Percentiles rank a stretch among this genome's conserved stretches.
Evolutionary conservation across 331 rosid species (phyloP).

Genomic region (Spiraea crenata): DNA sequence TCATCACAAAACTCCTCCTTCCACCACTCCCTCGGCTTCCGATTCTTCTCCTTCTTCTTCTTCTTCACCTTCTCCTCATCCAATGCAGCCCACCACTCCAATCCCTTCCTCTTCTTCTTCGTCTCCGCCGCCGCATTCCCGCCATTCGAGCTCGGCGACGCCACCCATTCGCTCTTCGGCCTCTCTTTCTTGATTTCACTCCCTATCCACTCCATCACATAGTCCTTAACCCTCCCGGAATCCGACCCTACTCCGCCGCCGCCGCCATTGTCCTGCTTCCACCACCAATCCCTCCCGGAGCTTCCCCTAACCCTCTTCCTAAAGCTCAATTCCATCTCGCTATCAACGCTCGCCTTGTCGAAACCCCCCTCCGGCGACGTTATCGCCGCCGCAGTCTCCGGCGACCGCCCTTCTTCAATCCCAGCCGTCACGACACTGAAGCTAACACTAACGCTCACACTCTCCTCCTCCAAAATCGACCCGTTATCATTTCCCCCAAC

Average conservation of each 20-base stretch:
- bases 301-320: constrained; percentile 60
- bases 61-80: constrained; percentile 56
- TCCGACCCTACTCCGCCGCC: constrained; percentile 46
- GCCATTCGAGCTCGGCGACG: constrained; percentile 44
- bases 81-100: constrained; percentile 93
- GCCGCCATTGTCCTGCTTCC: constrained; percentile 81
- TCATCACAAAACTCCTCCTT: constrained; percentile 98
- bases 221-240: constrained; percentile 89
- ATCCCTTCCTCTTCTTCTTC: constrained; percentile 64
- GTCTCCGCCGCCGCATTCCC: constrained; percentile 11
- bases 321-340: constrained; percentile 53
- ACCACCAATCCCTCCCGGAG: constrained; percentile 98
- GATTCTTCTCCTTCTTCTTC: constrained; percentile 56
- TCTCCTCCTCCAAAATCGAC: constrained; percentile 64
- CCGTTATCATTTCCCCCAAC: constrained; percentile 45
- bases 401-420: constrained; percentile 62
- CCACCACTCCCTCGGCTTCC: constrained; percentile 97
- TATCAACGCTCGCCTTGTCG: constrained; percentile 69
- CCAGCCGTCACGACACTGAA: constrained; percentile 61
- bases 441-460: constrained; percentile 42
- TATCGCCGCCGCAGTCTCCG: constrained; percentile 46
- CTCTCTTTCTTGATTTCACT: constrained; percentile 86
- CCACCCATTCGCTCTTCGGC: constrained; percentile 75
- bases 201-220: constrained; percentile 99
- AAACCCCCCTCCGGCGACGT: constrained; percentile 59